Evolutionary conservation across 2,329 filamentous ascomycete species (phyloP).

Genomic region (Ceratocystiopsis minuta): DNA sequence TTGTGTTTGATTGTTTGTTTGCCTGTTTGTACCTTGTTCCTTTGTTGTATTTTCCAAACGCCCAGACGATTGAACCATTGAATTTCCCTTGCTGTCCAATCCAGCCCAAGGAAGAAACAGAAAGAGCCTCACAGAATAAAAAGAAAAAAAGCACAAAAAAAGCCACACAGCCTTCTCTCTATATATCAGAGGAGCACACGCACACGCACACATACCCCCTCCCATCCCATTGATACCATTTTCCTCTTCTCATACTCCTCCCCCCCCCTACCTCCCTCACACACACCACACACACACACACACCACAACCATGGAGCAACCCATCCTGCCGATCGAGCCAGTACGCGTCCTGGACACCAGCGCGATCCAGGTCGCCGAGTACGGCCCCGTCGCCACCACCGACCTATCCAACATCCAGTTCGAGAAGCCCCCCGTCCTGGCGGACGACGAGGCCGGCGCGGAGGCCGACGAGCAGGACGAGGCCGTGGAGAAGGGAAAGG

Average conservation of each 20-base stretch:
- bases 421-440: not conserved
- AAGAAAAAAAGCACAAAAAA: slow-evolving; percentile 11
- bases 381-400: slow-evolving; percentile 20
- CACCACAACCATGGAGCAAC: slow-evolving; percentile 15
- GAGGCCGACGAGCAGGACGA: slow-evolving; percentile 6
- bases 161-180: slow-evolving; percentile 11
- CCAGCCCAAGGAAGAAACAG: not conserved
- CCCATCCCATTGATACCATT: too few species aligned
- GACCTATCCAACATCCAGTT: slow-evolving; percentile 26
- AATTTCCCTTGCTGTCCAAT: too few species aligned
- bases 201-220: too few species aligned
- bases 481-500: too few species aligned
- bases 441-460: slow-evolving; percentile 6
- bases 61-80: too few species aligned
- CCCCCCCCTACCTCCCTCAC: not conserved
- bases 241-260: too few species aligned
- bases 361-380: slow-evolving; percentile 25
- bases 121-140: not conserved
- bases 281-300: slow-evolving; percentile 11
- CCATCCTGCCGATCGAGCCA: slow-evolving; percentile 3
- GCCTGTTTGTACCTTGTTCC: too few species aligned
- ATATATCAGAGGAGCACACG: not conserved
- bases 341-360: slow-evolving; percentile 18
- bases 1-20: too few species aligned
- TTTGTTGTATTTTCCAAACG: too few species aligned